Evolutionary conservation across 2,329 filamentous ascomycete genomes (phyloP).

Genomic region (Fusarium humuli): DNA sequence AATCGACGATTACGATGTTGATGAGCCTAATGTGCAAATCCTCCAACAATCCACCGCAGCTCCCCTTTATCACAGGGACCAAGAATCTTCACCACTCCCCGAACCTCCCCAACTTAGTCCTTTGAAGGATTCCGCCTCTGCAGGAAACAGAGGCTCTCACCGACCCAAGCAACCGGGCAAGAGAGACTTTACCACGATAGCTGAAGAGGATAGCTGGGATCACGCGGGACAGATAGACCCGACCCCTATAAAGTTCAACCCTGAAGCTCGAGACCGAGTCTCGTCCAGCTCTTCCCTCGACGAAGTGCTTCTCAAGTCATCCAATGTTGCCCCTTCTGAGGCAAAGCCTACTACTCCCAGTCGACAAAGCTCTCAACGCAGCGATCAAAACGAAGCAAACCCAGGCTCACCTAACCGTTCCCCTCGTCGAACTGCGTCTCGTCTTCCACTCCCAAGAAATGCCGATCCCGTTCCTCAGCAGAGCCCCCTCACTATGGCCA

Average conservation of each 20-base stretch:
- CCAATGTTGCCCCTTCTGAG: conserved; percentile 30
- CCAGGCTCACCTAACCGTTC: conserved; percentile 33
- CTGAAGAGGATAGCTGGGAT: conserved; percentile 62
- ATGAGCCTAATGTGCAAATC: conserved; percentile 60
- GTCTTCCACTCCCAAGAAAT: conserved; percentile 50
- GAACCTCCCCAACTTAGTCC: conserved; percentile 62
- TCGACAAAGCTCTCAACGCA: conserved; percentile 32
- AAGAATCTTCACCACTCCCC: conserved; percentile 60
- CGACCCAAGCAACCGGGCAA: conserved; percentile 47
- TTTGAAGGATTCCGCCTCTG: conserved; percentile 63
- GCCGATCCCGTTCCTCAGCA: conserved; percentile 60
- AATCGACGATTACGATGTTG: conserved; percentile 57
- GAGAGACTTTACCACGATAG: conserved; percentile 59
- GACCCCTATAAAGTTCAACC: conserved; percentile 3
- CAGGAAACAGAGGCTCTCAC: conserved; percentile 59
- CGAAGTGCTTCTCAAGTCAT: conserved; percentile 49
- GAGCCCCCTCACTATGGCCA: conserved; percentile 70
- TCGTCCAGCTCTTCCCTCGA: conserved; percentile 51
- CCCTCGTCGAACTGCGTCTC: conserved; percentile 38
- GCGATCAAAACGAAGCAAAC: conserved; percentile 27
- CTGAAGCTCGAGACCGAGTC: conserved; percentile 39
- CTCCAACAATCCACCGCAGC: conserved; percentile 57
- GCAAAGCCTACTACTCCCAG: conserved; percentile 33
- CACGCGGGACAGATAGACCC: conserved; percentile 48
- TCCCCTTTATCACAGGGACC: conserved; percentile 41